phyloP scores from a whole-genome alignment of 73 alveolate genomes.

The Diophrys appendiculata region DNA sequence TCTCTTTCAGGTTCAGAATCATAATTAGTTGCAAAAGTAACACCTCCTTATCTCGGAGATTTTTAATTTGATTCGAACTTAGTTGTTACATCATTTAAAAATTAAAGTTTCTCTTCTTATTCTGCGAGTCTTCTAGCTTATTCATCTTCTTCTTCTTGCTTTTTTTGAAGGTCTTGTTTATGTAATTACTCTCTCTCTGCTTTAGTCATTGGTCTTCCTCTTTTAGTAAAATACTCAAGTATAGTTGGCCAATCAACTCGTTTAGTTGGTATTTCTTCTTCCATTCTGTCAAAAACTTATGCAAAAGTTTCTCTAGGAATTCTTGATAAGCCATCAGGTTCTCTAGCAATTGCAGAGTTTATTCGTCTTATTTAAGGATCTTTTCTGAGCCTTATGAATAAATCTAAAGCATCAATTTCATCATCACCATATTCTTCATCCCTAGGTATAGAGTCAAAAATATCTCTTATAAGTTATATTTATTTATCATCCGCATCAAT shows the following conservation, averaged over 20 bases:
- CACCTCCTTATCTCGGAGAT: too few relatives aligned
- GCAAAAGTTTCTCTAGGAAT: constrained; percentile 67
- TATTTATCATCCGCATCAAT: constrained; percentile 52
- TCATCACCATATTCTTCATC: background rate
- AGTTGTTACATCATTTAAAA: too few relatives aligned
- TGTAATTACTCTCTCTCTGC: constrained; percentile 46
- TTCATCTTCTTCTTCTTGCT: constrained; percentile 36
- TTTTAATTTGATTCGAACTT: too few relatives aligned
- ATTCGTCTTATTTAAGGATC: constrained; percentile 38
- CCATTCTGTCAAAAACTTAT: constrained; percentile 78
- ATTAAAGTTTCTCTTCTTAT: too few relatives aligned
- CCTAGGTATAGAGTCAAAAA: constrained; percentile 42
- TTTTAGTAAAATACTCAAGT: constrained; percentile 72
- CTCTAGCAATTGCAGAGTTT: constrained; percentile 47
- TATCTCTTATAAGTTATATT: constrained; percentile 33
- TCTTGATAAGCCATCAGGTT: constrained; percentile 61
- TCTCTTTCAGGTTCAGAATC: too few relatives aligned
- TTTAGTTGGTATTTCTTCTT: constrained; percentile 51
- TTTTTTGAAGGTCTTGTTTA: constrained; percentile 30
- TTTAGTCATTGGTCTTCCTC: constrained; percentile 79
- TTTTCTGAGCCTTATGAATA: constrained; percentile 39
- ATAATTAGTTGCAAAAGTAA: too few relatives aligned
- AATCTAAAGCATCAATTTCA: constrained; percentile 34
- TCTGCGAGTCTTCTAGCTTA: constrained; percentile 13
- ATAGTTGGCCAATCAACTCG: constrained; percentile 72